These are phyloP conservation scores for Catharanthus roseus DNA, from an alignment of 257 asterid genomes.

Conservation along the genomic window DNA sequence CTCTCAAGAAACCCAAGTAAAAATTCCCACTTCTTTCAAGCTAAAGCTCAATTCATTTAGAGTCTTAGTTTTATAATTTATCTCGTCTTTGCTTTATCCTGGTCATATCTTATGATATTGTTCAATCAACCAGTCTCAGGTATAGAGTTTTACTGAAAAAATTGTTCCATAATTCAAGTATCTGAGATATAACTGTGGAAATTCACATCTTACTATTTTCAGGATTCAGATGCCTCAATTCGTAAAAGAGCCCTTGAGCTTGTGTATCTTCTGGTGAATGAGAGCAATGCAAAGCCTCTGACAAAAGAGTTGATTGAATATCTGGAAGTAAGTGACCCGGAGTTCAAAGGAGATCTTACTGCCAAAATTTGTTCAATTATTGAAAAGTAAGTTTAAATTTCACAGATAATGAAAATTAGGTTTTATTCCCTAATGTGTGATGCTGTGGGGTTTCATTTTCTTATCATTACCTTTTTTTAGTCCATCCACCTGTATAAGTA, in stretches of 20 bases:
- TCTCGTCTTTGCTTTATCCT: neutral
- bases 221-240: conserved; percentile 99
- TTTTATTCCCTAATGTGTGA: neutral
- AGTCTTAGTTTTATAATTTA: neutral
- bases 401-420: neutral
- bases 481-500: neutral
- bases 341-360: conserved; percentile 87
- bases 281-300: conserved; percentile 81
- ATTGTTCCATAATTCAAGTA: neutral
- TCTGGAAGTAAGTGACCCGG: conserved; percentile 84
- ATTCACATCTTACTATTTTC: conserved; percentile 25
- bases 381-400: conserved; percentile 68
- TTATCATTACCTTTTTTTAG: neutral
- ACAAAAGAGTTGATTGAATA: conserved; percentile 87
- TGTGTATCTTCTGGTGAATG: conserved; percentile 80
- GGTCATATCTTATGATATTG: neutral
- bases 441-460: conserved; percentile 7
- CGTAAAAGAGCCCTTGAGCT: conserved; percentile 98
- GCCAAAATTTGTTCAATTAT: conserved; percentile 92
- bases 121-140: neutral
- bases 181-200: neutral
- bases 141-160: neutral
- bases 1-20: too few species aligned
- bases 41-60: too few species aligned
- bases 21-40: too few species aligned